Evolutionary conservation across 306 rosid species (phyloP).

Genomic region (Rosa lucieae): DNA sequence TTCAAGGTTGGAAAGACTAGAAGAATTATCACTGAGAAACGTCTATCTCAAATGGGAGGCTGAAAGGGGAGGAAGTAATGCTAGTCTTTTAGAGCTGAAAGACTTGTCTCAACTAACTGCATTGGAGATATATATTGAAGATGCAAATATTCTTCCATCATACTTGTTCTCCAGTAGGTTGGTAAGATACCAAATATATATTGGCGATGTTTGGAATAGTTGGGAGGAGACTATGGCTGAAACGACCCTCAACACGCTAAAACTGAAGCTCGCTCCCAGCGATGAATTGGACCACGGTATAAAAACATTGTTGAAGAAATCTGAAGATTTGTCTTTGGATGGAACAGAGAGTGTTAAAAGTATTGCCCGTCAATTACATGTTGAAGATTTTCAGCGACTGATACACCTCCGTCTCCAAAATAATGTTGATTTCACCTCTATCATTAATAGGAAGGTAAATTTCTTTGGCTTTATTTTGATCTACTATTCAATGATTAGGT

Average conservation of each 20-base stretch:
- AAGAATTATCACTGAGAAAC: not conserved
- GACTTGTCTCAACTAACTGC: not conserved
- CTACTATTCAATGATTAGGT: too few species aligned
- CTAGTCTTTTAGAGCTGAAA: constrained; percentile 7
- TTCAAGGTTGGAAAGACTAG: not conserved
- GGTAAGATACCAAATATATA: not conserved
- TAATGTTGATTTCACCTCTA: not conserved
- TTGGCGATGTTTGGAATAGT: not conserved
- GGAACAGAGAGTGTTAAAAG: not conserved
- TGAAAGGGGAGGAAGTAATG: constrained; percentile 2
- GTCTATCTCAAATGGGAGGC: not conserved
- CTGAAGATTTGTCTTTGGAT: not conserved
- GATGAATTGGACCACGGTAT: not conserved
- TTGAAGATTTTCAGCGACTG: not conserved
- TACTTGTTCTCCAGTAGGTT: not conserved
- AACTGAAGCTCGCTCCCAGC: not conserved
- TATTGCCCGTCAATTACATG: not conserved
- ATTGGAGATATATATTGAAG: not conserved
- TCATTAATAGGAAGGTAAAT: not conserved
- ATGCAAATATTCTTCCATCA: not conserved
- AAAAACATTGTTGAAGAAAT: not conserved
- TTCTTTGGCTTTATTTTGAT: too few species aligned
- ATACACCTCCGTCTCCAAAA: not conserved
- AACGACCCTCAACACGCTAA: not conserved
- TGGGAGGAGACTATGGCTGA: not conserved